Evolutionary conservation across 306 rosid species (phyloP).

Genomic region (Oemleria cerasiformis): DNA sequence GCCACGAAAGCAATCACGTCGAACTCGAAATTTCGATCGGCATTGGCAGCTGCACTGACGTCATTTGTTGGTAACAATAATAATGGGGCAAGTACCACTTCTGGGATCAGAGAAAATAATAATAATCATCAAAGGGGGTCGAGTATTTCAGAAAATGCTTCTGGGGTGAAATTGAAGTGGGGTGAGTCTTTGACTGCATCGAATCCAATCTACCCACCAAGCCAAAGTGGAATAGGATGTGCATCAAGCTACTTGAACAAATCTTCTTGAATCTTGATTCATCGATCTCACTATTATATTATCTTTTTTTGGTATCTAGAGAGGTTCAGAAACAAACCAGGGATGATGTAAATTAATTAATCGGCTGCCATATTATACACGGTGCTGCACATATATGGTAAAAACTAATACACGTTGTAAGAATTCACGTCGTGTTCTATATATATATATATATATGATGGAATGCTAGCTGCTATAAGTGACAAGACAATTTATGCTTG

Average conservation of each 20-base stretch:
- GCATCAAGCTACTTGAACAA: conserved; percentile 27
- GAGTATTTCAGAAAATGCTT: neutral
- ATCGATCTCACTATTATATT: neutral
- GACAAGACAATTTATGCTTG: too few relatives aligned
- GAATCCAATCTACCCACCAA: conserved; percentile 3
- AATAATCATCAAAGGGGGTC: neutral
- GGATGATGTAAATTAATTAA: neutral
- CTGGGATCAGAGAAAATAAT: conserved; percentile 18
- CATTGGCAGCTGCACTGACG: conserved; percentile 76
- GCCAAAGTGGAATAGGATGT: neutral
- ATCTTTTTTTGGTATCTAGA: neutral
- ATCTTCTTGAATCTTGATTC: conserved; percentile 12
- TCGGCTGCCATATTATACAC: neutral
- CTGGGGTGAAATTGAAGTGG: conserved; percentile 34
- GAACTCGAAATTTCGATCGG: conserved; percentile 82
- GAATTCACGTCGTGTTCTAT: too few relatives aligned
- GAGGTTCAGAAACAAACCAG: neutral
- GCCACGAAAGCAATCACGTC: conserved; percentile 81
- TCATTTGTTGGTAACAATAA: conserved; percentile 52
- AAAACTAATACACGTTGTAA: neutral
- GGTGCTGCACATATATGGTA: neutral
- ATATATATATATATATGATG: too few relatives aligned
- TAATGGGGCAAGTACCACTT: neutral
- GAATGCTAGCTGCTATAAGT: too few relatives aligned
- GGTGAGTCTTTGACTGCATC: conserved; percentile 26